These are phyloP conservation scores for Botrytis medusae DNA, from an alignment of 2,329 filamentous ascomycete genomes.

Conservation along the genomic window DNA sequence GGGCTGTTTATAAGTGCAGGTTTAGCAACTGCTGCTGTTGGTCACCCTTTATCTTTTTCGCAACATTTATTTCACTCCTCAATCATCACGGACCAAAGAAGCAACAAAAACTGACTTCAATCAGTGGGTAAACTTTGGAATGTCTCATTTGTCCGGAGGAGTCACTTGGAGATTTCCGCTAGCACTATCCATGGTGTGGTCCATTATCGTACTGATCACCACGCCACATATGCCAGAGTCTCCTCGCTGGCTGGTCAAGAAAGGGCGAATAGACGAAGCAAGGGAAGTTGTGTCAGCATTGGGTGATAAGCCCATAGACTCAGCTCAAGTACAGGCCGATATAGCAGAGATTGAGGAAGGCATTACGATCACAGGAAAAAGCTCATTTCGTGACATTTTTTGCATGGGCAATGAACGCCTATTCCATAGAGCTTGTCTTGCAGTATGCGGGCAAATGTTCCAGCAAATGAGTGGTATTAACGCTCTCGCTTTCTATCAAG, in stretches of 20 bases:
- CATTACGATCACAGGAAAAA: conserved; percentile 55
- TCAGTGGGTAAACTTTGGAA: conserved; percentile 61
- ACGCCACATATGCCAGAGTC: conserved; percentile 55
- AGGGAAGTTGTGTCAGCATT: conserved; percentile 46
- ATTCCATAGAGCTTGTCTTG: conserved; percentile 54
- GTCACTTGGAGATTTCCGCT: conserved; percentile 62
- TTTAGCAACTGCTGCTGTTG: conserved; percentile 19
- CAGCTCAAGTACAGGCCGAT: conserved; percentile 56
- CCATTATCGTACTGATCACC: conserved; percentile 54
- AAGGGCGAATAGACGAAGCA: conserved; percentile 47
- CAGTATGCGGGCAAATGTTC: conserved; percentile 50
- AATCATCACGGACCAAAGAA: conserved; percentile 2
- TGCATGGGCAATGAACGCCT: conserved; percentile 53
- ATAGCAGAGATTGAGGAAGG: conserved; percentile 56
- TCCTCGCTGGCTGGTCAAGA: conserved; percentile 48
- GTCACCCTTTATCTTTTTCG: conserved; percentile 3
- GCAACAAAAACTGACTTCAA: conserved; percentile 12
- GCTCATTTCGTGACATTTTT: conserved; percentile 46
- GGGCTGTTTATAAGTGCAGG: conserved; percentile 57
- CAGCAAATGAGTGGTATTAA: conserved; percentile 51
- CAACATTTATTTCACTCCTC: not conserved
- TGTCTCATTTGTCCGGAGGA: conserved; percentile 51
- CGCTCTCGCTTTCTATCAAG: conserved; percentile 48
- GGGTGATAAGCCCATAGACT: conserved; percentile 45
- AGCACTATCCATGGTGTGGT: conserved; percentile 58